Conservation (phyloP, 495 filamentous ascomycete species). For the Aspergillus taichungensis region DNA sequence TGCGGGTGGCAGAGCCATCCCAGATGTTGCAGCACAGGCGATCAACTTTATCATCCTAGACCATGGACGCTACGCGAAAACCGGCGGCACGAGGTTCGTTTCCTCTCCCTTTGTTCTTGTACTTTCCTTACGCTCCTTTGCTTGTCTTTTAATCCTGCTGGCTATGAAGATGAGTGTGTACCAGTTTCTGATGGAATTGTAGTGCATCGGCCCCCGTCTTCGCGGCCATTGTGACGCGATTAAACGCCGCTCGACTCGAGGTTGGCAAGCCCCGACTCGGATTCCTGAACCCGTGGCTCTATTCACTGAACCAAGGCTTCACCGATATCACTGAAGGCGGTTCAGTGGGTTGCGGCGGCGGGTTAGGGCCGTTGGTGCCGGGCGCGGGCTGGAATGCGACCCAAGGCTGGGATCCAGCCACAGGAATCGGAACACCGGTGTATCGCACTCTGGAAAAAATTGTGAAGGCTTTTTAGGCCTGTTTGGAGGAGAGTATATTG, state of each 20-base stretch:
- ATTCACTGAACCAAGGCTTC: slow-evolving; percentile 39
- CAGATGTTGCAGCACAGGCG: slow-evolving; percentile 57
- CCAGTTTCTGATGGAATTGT: not conserved
- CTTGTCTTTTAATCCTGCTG: not conserved
- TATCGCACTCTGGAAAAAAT: slow-evolving; percentile 18
- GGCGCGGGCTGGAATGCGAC: slow-evolving; percentile 56
- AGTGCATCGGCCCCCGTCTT: slow-evolving; percentile 47
- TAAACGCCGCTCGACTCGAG: slow-evolving; percentile 49
- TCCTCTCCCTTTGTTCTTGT: slow-evolving; percentile 2
- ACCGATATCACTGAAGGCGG: slow-evolving; percentile 50
- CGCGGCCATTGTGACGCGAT: slow-evolving; percentile 43
- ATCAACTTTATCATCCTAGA: slow-evolving; percentile 32
- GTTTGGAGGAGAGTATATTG: no score
- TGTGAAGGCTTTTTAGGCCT: slow-evolving; percentile 4
- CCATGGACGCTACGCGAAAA: slow-evolving; percentile 22
- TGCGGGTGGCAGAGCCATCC: slow-evolving; percentile 55
- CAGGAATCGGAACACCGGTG: slow-evolving; percentile 24
- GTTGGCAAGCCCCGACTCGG: slow-evolving; percentile 42
- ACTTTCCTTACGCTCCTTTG: not conserved
- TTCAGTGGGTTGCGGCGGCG: slow-evolving; percentile 44
- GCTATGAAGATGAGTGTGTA: not conserved
- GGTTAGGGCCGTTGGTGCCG: slow-evolving; percentile 23
- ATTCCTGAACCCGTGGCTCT: slow-evolving; percentile 60
- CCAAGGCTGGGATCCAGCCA: slow-evolving; percentile 39
- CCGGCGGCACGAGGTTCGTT: slow-evolving; percentile 34